Evolutionary conservation across 495 filamentous ascomycete species (phyloP).

Genomic region (Tuber aestivum): DNA sequence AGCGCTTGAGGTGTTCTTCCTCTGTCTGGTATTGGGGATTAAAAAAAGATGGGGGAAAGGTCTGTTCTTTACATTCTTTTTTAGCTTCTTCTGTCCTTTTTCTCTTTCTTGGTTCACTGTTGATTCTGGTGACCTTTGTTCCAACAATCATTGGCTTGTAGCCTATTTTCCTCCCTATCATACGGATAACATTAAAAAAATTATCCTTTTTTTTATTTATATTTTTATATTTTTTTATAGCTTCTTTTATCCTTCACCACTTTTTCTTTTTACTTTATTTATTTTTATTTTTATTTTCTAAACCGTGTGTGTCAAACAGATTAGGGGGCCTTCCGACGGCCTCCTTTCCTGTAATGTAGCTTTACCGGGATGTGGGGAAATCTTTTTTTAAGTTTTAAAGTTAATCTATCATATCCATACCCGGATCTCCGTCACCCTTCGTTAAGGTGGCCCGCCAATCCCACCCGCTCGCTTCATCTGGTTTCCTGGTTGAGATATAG

Average conservation of each 20-base stretch:
- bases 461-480: conserved; percentile 11
- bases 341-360: background rate
- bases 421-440: background rate
- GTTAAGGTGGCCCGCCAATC: background rate
- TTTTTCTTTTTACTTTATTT: background rate
- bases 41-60: background rate
- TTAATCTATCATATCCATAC: background rate
- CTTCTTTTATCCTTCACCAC: background rate
- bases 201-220: too few relatives aligned
- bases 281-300: background rate
- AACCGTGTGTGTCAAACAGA: background rate
- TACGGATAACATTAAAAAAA: background rate
- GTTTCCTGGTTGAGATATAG: background rate
- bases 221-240: background rate
- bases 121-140: background rate
- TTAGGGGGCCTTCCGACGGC: background rate
- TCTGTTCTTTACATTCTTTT: background rate
- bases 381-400: background rate
- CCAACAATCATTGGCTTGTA: background rate
- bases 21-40: conserved; percentile 3
- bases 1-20: conserved; percentile 3
- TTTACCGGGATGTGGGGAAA: background rate
- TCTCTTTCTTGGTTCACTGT: background rate
- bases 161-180: background rate
- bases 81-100: background rate